phyloP scores from a whole-genome alignment of 164 flowering plant genomes.

The Annona squamosa region DNA sequence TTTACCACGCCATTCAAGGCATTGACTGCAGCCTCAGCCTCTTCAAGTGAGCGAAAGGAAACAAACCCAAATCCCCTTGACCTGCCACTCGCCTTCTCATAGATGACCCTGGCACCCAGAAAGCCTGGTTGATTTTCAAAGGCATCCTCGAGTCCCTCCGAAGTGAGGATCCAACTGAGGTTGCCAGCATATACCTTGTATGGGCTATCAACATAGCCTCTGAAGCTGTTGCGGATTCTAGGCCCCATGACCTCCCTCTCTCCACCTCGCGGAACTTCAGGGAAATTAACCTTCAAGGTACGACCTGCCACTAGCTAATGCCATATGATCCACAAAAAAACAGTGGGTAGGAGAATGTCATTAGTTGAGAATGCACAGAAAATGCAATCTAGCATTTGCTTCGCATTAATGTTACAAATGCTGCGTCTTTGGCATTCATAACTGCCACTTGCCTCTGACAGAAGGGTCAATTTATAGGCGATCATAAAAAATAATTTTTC shows the following conservation, averaged over 20 bases:
- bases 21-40: constrained; percentile 43
- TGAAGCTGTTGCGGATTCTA: constrained; percentile 41
- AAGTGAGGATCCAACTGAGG: constrained; percentile 70
- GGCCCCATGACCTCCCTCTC: constrained; percentile 78
- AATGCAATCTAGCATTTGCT: too few species aligned
- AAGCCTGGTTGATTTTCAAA: constrained; percentile 59
- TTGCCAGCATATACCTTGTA: constrained; percentile 91
- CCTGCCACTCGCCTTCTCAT: constrained; percentile 55
- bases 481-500: too few species aligned
- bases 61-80: constrained; percentile 89
- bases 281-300: constrained; percentile 78
- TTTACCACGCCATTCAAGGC: constrained; percentile 83
- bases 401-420: too few species aligned
- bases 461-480: too few species aligned
- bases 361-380: too few species aligned
- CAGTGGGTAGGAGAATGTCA: background rate
- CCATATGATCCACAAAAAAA: background rate
- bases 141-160: constrained; percentile 59
- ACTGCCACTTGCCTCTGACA: too few species aligned
- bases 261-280: constrained; percentile 90
- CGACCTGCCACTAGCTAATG: constrained; percentile 78
- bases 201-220: constrained; percentile 66
- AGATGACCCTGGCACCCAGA: constrained; percentile 70
- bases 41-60: constrained; percentile 55
- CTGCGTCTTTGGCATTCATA: too few species aligned